Percentiles rank a stretch among this genome's conserved stretches.
These are phyloP conservation scores for Backusella psychrophila DNA, from an alignment of 192 early-diverging fungal species.

Conservation along the genomic window DNA sequence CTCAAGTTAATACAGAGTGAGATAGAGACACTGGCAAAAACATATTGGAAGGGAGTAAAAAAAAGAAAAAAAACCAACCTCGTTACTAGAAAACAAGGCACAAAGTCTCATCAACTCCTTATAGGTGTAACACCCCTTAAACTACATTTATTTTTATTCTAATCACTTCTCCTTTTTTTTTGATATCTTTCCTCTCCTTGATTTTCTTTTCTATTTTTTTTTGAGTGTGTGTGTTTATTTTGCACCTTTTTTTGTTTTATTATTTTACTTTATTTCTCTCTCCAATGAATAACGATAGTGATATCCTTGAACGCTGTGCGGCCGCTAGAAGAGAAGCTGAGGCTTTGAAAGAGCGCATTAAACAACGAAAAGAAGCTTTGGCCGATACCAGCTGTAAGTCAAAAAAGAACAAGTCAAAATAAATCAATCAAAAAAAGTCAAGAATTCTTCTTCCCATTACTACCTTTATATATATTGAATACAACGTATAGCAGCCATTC, in stretches of 20 bases:
- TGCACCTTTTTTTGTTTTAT: not conserved
- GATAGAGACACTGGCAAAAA: not conserved
- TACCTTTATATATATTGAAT: not conserved
- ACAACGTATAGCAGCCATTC: not conserved
- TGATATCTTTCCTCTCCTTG: constrained; percentile 3
- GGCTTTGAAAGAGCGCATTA: constrained; percentile 93
- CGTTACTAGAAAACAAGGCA: constrained; percentile 4
- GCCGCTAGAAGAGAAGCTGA: constrained; percentile 95
- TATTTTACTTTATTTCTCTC: not conserved
- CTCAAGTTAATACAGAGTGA: not conserved
- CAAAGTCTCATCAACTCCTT: not conserved
- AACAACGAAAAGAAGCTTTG: constrained; percentile 88
- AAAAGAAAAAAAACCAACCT: not conserved
- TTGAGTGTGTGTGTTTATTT: not conserved
- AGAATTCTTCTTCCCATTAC: constrained; percentile 3
- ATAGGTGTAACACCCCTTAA: constrained; percentile 4
- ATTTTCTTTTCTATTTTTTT: not conserved
- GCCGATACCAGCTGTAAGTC: constrained; percentile 92
- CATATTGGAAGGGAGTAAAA: not conserved
- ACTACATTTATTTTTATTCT: constrained; percentile 8
- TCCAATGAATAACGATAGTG: constrained; percentile 41
- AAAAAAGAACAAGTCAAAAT: not conserved
- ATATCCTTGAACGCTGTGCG: constrained; percentile 89
- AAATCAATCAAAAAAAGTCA: not conserved
- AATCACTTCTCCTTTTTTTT: constrained; percentile 6